Evolutionary conservation across 192 early-diverging fungal genomes (phyloP), one percentile per base, ranked within the genome.

Genomic region (Oehlia diaphana): DNA sequence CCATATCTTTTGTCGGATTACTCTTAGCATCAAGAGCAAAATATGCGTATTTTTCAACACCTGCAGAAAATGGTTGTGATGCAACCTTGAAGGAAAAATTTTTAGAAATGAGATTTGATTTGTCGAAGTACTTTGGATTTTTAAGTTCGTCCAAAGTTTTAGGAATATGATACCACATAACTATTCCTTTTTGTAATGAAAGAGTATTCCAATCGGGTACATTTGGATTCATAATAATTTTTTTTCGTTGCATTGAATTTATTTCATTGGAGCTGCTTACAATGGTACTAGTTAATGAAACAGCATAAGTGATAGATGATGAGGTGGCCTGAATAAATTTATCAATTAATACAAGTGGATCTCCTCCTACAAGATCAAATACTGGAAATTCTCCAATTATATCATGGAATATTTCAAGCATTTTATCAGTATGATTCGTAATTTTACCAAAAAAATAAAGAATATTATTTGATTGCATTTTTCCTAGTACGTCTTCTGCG

Each of bases 381-480:
- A 77, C 44, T 8, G 63, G n/a, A 68, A 77, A 50, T 31, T 77
- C 64, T 5, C 76, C 76, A 77, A 77, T 77, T 77, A 68, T 77
- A 4, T 47, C 31, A 31, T 47, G 64, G 53, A 80, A 80, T 33
- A 80, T 61, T 13, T 42, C 10, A 37, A 80, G 9, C 79, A 80
- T 80, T 19, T 42, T 37, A 14, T 80, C 35, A 7, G 79, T 80
- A 23, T 50, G 2, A 21, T 80, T 12, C 21, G 72, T 80, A 53
- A 80, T 65, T 50, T 80, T 80, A 39, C 72, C 72, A 50, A 80
- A 80, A 64, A 68, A 73, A 9, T 80, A 80, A 47, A 80, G 42
- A 6, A 80, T 72, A 4, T 35, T 74, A 31, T 63, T 35, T 26
- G 63, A 65, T 73, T 77, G 19, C 72, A 80, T 76, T 26, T 42